Conservation (phyloP, 2,329 filamentous ascomycete genomes). For the Pezicula carpinea region DNA sequence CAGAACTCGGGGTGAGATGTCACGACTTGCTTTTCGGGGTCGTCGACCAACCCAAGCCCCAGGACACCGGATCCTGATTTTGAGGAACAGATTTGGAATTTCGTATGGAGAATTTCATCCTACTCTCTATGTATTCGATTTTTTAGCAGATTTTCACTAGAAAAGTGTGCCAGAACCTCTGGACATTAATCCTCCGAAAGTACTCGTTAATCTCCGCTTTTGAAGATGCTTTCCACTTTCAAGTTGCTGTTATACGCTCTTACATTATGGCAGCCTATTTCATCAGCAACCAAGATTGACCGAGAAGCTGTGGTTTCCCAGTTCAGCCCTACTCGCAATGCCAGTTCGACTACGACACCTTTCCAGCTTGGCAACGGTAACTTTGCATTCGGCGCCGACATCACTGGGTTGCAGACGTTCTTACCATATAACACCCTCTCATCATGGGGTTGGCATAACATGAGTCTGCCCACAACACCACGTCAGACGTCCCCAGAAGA, state of each 20-base stretch:
- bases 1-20: too few species aligned
- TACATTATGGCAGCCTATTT: background rate
- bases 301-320: slow-evolving; percentile 14
- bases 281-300: slow-evolving; percentile 5
- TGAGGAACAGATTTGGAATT: too few species aligned
- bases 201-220: too few species aligned
- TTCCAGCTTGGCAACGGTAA: slow-evolving; percentile 42
- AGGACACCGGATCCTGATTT: too few species aligned
- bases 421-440: slow-evolving; percentile 36
- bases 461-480: slow-evolving; percentile 33
- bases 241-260: background rate
- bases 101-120: too few species aligned
- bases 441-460: slow-evolving; percentile 42
- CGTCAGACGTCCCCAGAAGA: slow-evolving; percentile 30
- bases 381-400: slow-evolving; percentile 41
- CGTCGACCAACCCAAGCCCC: too few species aligned
- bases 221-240: background rate
- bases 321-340: slow-evolving; percentile 20
- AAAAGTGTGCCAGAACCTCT: too few species aligned
- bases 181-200: too few species aligned
- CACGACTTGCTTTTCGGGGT: too few species aligned
- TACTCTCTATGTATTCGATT: too few species aligned
- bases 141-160: too few species aligned
- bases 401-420: slow-evolving; percentile 42
- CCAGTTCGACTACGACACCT: slow-evolving; percentile 27